Evolutionary conservation across 2,329 filamentous ascomycete species (phyloP).

Genomic region (Cladosporium sp.): DNA sequence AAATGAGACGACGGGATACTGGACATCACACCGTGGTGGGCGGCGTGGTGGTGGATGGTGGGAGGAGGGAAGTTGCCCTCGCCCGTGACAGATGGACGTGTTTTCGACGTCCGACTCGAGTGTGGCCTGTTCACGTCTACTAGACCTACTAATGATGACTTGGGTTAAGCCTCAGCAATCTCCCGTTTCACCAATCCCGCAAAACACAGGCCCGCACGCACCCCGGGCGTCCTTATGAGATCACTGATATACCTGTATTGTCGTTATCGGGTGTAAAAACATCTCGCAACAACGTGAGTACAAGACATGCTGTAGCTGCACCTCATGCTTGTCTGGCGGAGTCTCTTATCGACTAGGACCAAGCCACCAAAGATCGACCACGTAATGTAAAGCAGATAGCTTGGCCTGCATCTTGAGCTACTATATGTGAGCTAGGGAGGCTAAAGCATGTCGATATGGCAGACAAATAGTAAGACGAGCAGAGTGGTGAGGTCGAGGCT

Average conservation of each 20-base stretch:
- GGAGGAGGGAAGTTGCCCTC: background rate
- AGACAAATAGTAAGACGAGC: too few relatives aligned
- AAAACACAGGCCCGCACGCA: background rate
- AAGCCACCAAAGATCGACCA: too few relatives aligned
- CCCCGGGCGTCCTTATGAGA: constrained; percentile 1
- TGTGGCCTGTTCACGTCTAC: background rate
- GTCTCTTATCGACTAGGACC: too few relatives aligned
- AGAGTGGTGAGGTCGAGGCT: too few relatives aligned
- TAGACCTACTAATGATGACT: background rate
- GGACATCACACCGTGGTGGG: background rate
- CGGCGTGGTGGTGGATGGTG: constrained; percentile 2
- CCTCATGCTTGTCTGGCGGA: too few relatives aligned
- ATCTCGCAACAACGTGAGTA: background rate
- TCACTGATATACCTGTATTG: background rate
- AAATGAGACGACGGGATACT: background rate
- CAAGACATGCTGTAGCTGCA: background rate
- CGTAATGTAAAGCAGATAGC: too few relatives aligned
- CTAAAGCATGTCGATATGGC: too few relatives aligned
- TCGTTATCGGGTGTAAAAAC: background rate
- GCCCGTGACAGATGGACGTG: background rate
- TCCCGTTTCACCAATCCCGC: background rate
- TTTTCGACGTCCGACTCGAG: background rate
- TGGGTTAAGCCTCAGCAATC: background rate
- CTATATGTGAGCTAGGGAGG: too few relatives aligned
- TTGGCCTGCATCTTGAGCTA: too few relatives aligned